These are phyloP conservation scores for Saccharomyces pastorianus DNA, from an alignment of 1,139 yeast species.

Conservation along the genomic window DNA sequence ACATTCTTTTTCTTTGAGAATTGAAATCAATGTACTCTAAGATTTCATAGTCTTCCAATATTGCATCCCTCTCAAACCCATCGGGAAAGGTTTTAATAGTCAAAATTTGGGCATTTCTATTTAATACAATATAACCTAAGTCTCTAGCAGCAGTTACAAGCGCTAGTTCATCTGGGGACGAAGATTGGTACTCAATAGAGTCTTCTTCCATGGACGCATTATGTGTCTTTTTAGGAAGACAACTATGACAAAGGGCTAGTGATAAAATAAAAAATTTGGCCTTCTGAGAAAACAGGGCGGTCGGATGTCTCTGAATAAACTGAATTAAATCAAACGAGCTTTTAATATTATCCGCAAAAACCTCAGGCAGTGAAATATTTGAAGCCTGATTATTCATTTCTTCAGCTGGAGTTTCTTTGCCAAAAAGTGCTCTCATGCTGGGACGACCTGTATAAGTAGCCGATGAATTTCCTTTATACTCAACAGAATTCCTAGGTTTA, in stretches of 20 bases:
- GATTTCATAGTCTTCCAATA: constrained; percentile 60
- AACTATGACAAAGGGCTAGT: constrained; percentile 82
- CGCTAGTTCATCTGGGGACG: constrained; percentile 95
- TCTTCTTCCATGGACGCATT: constrained; percentile 37
- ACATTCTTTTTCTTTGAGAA: constrained; percentile 88
- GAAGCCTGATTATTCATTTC: constrained; percentile 38
- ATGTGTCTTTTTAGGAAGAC: constrained; percentile 55
- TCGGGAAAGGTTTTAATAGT: constrained; percentile 72
- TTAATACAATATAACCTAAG: constrained; percentile 74
- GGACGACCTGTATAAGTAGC: constrained; percentile 43
- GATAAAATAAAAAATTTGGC: constrained; percentile 74
- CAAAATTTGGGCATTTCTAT: constrained; percentile 51
- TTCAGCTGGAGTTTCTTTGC: constrained; percentile 14
- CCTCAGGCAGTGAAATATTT: background rate
- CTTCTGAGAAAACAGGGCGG: constrained; percentile 57
- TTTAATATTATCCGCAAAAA: constrained; percentile 27
- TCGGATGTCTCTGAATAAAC: constrained; percentile 66
- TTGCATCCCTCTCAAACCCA: constrained; percentile 62
- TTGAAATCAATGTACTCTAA: constrained; percentile 79
- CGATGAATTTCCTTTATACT: constrained; percentile 34
- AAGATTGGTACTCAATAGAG: constrained; percentile 68
- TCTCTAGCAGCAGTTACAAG: constrained; percentile 91
- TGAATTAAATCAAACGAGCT: constrained; percentile 57
- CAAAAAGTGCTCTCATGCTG: constrained; percentile 39
- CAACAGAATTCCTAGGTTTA: constrained; percentile 30